Conservation (phyloP, 2,329 filamentous ascomycete genomes). For the Fusarium mexicanum region DNA sequence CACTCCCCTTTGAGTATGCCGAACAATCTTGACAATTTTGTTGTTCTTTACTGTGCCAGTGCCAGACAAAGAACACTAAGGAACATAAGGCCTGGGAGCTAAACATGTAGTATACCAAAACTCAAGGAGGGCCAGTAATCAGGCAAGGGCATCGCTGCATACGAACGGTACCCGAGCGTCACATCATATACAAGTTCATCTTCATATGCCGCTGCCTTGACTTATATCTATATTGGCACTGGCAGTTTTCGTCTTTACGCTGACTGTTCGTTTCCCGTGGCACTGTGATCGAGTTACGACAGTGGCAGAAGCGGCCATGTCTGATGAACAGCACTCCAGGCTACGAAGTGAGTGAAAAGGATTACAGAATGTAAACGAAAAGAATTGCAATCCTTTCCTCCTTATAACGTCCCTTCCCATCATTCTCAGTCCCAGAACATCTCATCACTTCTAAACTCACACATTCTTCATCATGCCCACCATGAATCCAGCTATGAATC, state of each 20-base stretch:
- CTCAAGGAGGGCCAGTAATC: accelerated
- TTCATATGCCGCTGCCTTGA: accelerated
- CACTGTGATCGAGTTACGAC: background rate
- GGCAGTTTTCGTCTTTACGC: background rate
- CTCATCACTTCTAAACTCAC: background rate
- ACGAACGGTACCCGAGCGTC: background rate
- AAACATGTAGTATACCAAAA: too few species aligned
- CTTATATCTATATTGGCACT: accelerated
- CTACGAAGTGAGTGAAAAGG: background rate
- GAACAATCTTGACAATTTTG: background rate
- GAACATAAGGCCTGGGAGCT: background rate
- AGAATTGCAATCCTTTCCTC: accelerated
- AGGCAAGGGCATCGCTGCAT: background rate
- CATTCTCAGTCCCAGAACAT: background rate
- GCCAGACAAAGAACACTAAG: background rate
- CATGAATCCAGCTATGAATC: background rate
- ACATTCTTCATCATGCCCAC: background rate
- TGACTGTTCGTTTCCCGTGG: too few species aligned
- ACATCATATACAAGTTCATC: background rate
- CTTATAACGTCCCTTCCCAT: background rate
- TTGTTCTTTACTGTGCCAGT: background rate
- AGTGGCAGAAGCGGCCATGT: background rate
- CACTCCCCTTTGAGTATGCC: background rate
- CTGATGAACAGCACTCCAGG: background rate
- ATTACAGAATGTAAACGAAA: background rate